These are phyloP conservation scores for Rhizopus delemar DNA, from an alignment of 371 early-diverging fungal species.

Conservation along the genomic window DNA sequence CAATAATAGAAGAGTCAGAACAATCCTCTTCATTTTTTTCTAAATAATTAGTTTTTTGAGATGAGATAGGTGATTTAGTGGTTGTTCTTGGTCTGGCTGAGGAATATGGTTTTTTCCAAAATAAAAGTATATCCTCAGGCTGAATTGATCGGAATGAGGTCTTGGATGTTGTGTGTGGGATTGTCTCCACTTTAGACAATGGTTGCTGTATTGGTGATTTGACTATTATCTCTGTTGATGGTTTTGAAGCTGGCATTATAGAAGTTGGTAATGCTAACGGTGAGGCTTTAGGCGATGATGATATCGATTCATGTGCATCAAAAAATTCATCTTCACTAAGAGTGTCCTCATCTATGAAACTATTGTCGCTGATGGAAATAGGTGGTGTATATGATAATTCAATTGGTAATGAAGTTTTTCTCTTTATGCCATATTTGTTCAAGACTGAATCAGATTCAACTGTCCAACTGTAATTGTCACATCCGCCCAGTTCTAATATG, in stretches of 20 bases:
- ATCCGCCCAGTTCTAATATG: conserved; percentile 39
- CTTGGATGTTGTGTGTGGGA: neutral
- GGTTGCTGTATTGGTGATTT: too few species aligned
- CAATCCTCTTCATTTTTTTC: too few species aligned
- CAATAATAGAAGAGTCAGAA: neutral
- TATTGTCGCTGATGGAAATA: neutral
- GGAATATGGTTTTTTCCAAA: neutral
- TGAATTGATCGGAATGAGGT: neutral
- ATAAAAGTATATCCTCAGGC: neutral
- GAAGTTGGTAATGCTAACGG: neutral
- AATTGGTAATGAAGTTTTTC: neutral
- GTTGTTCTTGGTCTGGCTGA: too few species aligned
- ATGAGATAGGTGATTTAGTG: too few species aligned
- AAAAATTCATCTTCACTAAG: conserved; percentile 27
- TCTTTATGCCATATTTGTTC: conserved; percentile 31
- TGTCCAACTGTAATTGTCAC: conserved; percentile 34
- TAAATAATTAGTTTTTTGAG: too few species aligned
- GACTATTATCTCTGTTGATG: too few species aligned
- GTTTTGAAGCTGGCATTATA: too few species aligned
- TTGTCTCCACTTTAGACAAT: neutral
- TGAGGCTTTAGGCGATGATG: conserved; percentile 7
- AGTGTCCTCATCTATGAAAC: neutral
- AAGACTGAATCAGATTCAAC: conserved; percentile 34
- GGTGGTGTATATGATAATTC: conserved; percentile 19
- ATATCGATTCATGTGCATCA: conserved; percentile 27